phyloP scores from a whole-genome alignment of 768 basidiomycete species.

The Lactarius hengduanensis region DNA sequence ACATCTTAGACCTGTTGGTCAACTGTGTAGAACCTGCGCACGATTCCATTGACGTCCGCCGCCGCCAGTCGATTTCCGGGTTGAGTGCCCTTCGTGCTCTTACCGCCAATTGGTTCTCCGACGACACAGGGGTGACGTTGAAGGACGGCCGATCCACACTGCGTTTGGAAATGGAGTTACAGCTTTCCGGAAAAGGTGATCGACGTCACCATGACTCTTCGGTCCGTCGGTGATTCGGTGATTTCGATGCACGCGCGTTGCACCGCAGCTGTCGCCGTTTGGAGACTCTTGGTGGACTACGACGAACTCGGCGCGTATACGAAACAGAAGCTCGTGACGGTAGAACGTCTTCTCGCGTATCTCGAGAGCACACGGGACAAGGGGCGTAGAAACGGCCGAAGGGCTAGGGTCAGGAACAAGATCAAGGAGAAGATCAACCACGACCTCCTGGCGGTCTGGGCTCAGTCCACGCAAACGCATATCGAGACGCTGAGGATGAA shows the following conservation, averaged over 20 bases:
- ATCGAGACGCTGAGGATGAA: constrained; percentile 5
- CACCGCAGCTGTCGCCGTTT: constrained; percentile 1
- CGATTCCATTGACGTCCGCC: not conserved
- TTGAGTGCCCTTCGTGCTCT: constrained; percentile 9
- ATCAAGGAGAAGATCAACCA: constrained; percentile 1
- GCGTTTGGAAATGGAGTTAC: constrained; percentile 7
- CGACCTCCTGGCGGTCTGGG: constrained; percentile 11
- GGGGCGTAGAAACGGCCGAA: not conserved
- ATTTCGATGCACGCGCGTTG: constrained; percentile 15
- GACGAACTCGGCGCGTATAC: constrained; percentile 3
- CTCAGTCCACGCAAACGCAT: constrained; percentile 3
- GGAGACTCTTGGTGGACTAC: constrained; percentile 11
- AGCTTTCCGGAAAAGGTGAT: not conserved
- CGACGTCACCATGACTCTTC: constrained; percentile 1
- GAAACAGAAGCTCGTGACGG: constrained; percentile 7
- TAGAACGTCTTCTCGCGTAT: constrained; percentile 4
- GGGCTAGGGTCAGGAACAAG: not conserved
- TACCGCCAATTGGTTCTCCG: constrained; percentile 2
- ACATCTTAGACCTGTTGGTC: constrained; percentile 6
- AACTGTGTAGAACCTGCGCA: constrained; percentile 8
- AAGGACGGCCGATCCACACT: not conserved
- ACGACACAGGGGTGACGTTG: not conserved
- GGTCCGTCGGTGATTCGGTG: constrained; percentile 1
- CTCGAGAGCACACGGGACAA: constrained; percentile 2
- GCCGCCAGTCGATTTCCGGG: not conserved